Evolutionary conservation across 1,284 basidiomycete genomes (phyloP), one percentile per base, ranked within the genome.

Genomic region (Spongiforma sp.): DNA sequence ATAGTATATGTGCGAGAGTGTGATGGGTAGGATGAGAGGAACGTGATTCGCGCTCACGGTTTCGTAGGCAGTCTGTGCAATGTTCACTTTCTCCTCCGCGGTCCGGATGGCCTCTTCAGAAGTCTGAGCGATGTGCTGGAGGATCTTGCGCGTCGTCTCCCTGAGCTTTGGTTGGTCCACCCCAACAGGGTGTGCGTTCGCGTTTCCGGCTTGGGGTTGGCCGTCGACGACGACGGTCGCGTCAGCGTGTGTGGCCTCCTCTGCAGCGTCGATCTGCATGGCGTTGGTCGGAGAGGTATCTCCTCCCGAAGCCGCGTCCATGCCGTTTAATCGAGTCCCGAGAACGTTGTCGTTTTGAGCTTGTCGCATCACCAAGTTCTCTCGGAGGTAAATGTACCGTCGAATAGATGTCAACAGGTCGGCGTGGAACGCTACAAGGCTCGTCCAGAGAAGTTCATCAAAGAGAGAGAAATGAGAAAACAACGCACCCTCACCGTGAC

Each of bases 51-150:
- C 75, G n/a, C 85, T 63, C 73, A 92, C 91, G 19, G 88, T 85
- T 71, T 91, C 89, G 65, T 85, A 84, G 33, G 85, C 85, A 21
- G 89, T 85, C 70, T 87, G 85, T 8, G 91, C 88, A 33, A 93
- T 80, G 69, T 86, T 89, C 34, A 89, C 84, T 72, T 93, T 93
- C 74, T 93, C 92, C 68, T 90, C 86, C 12, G 87, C 85, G 3
- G 86, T 83, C 8, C 86, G 84, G 24, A 89, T 74, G 1, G 86
- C 74, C 61, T 90, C 87, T 68, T 90, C 89, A 12, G 84, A 80
- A 6, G 88, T 75, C 67, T 82, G 83, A 1, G 87, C 87, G 57
- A 92, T 83, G 54, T 82, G 81, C 24, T 84, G 80, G 48, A 93
- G 78, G 65, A 89, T 73, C 62, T 82, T 81, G 37, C 83, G 83